phyloP scores from a whole-genome alignment of 2,329 filamentous ascomycete genomes.

The Dactylellina haptotyla region DNA sequence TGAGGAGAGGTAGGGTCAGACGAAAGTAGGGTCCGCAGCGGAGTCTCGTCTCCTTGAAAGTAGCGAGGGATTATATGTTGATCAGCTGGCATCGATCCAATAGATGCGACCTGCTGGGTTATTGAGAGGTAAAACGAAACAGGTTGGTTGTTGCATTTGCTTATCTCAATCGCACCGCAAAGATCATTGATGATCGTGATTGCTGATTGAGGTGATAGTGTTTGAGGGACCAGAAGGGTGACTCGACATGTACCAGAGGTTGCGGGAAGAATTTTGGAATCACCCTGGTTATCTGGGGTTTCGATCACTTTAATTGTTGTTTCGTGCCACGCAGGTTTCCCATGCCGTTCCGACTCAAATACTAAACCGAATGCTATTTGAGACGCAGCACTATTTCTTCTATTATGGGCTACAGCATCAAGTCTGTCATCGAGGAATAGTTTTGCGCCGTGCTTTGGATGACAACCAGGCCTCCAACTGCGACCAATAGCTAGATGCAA shows the following conservation, averaged over 20 bases:
- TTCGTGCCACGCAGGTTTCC: slow-evolving; percentile 31
- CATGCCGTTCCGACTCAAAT: slow-evolving; percentile 33
- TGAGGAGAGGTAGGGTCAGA: not conserved
- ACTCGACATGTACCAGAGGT: slow-evolving; percentile 21
- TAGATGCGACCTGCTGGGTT: slow-evolving; percentile 16
- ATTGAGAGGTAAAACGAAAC: slow-evolving; percentile 21
- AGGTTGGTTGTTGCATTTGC: slow-evolving; percentile 4
- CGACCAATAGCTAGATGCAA: slow-evolving; percentile 34
- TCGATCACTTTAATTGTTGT: slow-evolving; percentile 34
- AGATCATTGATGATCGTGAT: slow-evolving; percentile 39
- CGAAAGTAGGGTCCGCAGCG: slow-evolving; percentile 11
- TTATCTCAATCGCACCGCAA: slow-evolving; percentile 16
- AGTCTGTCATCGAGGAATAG: slow-evolving; percentile 44
- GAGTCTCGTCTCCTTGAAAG: slow-evolving; percentile 38
- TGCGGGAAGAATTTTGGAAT: not conserved
- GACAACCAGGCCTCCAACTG: slow-evolving; percentile 41
- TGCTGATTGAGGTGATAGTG: not conserved
- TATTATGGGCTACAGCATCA: not conserved
- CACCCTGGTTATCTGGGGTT: not conserved
- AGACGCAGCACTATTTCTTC: not conserved
- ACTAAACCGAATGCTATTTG: slow-evolving; percentile 27
- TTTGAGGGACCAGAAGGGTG: slow-evolving; percentile 20
- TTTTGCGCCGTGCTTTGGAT: slow-evolving; percentile 31
- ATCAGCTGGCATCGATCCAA: slow-evolving; percentile 27
- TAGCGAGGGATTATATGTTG: slow-evolving; percentile 5